Percentiles rank a stretch among this genome's conserved stretches.
Conservation (phyloP, 805 yeast species). For the Metschnikowia borealis region DNA sequence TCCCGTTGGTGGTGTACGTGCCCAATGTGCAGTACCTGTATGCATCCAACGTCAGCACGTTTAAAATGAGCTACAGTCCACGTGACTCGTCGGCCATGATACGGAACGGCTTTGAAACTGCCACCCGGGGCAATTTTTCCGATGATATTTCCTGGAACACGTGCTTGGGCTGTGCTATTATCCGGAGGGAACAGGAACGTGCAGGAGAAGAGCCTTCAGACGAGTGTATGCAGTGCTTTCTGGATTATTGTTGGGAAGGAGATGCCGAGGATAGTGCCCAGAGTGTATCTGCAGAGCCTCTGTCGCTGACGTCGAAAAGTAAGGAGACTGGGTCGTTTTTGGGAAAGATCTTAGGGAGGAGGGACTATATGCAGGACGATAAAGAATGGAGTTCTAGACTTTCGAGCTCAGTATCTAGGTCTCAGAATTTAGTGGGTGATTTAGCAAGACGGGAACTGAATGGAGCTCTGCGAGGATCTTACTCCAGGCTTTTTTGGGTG, state of each 20-base stretch:
- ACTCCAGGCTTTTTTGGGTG: too few species aligned
- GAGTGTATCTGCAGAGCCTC: not conserved
- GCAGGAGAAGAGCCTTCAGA: conserved; percentile 19
- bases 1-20: conserved; percentile 22
- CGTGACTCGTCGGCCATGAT: conserved; percentile 17
- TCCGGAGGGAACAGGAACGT: conserved; percentile 23
- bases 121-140: conserved; percentile 18
- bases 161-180: conserved; percentile 26
- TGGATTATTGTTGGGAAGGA: conserved; percentile 22
- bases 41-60: conserved; percentile 22
- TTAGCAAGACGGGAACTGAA: too few species aligned
- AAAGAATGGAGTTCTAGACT: too few species aligned
- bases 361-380: too few species aligned
- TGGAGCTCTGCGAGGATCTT: too few species aligned
- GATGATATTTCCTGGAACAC: conserved; percentile 20
- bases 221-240: conserved; percentile 21
- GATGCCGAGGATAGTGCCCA: conserved; percentile 14
- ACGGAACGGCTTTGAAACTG: conserved; percentile 21
- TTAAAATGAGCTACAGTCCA: conserved; percentile 20
- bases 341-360: not conserved
- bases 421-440: too few species aligned
- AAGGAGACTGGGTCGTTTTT: not conserved
- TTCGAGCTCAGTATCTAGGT: too few species aligned
- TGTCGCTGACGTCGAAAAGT: too few species aligned
- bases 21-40: conserved; percentile 17